Conservation (phyloP, 108 stramenopile genomes). For the Asterionellopsis glacialis region DNA sequence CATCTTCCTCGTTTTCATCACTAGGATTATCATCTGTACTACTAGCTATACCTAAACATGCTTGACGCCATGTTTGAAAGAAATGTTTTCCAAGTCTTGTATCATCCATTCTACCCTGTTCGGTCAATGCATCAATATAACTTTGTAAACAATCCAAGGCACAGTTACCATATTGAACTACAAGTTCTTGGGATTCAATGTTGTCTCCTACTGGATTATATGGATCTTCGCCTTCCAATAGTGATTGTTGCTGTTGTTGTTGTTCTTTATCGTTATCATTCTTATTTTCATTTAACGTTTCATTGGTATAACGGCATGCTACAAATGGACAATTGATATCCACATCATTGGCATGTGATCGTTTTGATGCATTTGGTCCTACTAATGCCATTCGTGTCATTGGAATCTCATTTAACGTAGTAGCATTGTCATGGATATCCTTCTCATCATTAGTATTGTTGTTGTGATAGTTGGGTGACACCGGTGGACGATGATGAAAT, state of each 20-base stretch:
- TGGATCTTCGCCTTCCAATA: not conserved
- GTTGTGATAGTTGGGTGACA: not conserved
- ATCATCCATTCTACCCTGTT: constrained; percentile 77
- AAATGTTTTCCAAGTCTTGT: constrained; percentile 54
- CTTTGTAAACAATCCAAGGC: constrained; percentile 63
- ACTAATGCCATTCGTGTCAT: constrained; percentile 38
- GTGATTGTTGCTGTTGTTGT: not conserved
- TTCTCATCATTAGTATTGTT: no score
- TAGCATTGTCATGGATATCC: not conserved
- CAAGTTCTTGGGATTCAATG: no score
- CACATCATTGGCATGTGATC: constrained; percentile 69
- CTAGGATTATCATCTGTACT: not conserved
- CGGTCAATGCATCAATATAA: constrained; percentile 70
- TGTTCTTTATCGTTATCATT: constrained; percentile 3
- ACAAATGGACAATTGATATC: constrained; percentile 74
- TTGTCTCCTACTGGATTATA: no score
- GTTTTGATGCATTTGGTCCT: constrained; percentile 33
- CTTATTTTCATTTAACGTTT: no score
- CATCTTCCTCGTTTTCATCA: constrained; percentile 2
- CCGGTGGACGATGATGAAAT: constrained; percentile 7
- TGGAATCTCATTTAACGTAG: constrained; percentile 7
- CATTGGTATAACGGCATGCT: constrained; percentile 13
- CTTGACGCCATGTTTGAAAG: constrained; percentile 51
- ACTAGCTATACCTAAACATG: constrained; percentile 2
- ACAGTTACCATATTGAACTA: constrained; percentile 58